A percentile compares a stretch with the other conserved stretches of the same genome.
Evolutionary conservation across 306 rosid genomes (phyloP).

Genomic region (Cucurbita maxima): DNA sequence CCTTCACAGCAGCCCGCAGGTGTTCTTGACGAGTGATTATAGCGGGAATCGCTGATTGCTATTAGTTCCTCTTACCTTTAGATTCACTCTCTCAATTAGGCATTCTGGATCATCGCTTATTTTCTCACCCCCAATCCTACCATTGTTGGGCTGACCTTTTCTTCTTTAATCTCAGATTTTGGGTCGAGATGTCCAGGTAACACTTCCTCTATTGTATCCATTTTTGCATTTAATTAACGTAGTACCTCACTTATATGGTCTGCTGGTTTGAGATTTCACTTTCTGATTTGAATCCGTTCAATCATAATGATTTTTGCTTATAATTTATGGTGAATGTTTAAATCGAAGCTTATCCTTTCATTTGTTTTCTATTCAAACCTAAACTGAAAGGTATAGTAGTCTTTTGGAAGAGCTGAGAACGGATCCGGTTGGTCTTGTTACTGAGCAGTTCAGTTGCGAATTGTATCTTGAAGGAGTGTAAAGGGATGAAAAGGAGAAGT

Average conservation of each 20-base stretch:
- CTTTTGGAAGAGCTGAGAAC: background rate
- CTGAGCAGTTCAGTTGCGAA: background rate
- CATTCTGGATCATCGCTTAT: background rate
- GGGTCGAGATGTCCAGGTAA: background rate
- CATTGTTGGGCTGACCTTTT: background rate
- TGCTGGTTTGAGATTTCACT: background rate
- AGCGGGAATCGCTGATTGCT: background rate
- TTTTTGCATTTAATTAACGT: background rate
- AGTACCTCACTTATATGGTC: background rate
- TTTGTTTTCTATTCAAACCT: background rate
- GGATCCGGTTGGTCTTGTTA: background rate
- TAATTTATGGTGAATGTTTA: background rate
- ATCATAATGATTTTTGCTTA: background rate
- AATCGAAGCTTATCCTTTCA: background rate
- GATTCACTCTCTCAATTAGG: background rate
- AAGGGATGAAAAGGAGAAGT: background rate
- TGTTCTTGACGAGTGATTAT: background rate
- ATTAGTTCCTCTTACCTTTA: background rate
- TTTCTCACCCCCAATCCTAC: background rate
- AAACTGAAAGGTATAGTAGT: background rate
- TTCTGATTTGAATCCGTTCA: background rate
- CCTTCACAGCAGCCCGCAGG: background rate
- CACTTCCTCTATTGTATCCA: background rate
- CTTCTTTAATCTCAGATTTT: background rate
- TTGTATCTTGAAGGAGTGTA: background rate